Evolutionary conservation across 106 monocot genomes (phyloP).

Genomic region (Acorus gramineus): DNA sequence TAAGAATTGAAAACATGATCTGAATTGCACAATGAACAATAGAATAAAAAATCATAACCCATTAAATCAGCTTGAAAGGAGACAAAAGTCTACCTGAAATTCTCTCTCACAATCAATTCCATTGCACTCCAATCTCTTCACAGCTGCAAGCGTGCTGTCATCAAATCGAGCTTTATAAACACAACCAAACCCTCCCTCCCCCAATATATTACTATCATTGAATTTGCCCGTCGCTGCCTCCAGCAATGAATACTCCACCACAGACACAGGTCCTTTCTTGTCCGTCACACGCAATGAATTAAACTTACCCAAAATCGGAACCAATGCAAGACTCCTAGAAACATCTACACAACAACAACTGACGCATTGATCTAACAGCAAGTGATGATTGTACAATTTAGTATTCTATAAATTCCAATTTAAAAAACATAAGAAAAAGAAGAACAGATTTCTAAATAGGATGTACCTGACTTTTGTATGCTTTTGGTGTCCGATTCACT

Average conservation of each 20-base stretch:
- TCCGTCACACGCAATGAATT: constrained; percentile 39
- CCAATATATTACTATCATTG: constrained; percentile 56
- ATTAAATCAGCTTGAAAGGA: too few relatives aligned
- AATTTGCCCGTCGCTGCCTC: constrained; percentile 64
- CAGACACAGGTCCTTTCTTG: constrained; percentile 36
- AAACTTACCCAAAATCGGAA: constrained; percentile 48
- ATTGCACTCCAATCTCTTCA: constrained; percentile 60
- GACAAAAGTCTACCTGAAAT: constrained; percentile 42
- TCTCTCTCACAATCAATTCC: constrained; percentile 53
- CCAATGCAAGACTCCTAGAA: constrained; percentile 27
- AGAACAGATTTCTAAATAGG: neutral
- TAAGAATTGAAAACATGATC: too few relatives aligned
- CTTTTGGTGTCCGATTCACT: constrained; percentile 9
- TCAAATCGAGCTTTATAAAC: constrained; percentile 72
- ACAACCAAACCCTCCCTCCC: constrained; percentile 44
- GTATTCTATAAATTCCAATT: neutral
- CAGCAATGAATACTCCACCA: constrained; percentile 53
- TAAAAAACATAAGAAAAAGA: neutral
- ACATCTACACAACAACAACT: constrained; percentile 17
- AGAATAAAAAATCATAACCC: too few relatives aligned
- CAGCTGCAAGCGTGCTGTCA: constrained; percentile 42
- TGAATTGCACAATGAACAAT: too few relatives aligned
- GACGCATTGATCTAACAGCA: neutral
- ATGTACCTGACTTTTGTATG: constrained; percentile 20
- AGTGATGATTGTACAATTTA: neutral